A percentile compares a stretch with the other conserved stretches of the same genome.
phyloP scores from a whole-genome alignment of 2,329 filamentous ascomycete genomes.

The Aspergillus ustus region DNA sequence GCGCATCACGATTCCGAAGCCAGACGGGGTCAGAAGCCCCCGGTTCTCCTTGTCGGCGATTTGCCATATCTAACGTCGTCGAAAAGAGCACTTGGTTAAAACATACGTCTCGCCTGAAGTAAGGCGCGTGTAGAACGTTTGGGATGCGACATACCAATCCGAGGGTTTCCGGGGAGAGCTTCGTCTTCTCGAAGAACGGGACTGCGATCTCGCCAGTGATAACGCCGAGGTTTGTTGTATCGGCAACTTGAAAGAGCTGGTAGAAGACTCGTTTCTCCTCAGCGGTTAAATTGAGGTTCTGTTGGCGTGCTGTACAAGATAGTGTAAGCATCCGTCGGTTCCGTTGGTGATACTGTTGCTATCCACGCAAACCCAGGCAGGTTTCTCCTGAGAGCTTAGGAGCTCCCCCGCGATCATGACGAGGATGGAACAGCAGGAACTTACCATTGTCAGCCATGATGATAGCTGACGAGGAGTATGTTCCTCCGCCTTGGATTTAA shows the following conservation, averaged over 20 bases:
- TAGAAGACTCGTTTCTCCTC: slow-evolving; percentile 95
- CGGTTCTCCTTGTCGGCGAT: slow-evolving; percentile 97
- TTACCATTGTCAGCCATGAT: slow-evolving; percentile 42
- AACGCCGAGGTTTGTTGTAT: slow-evolving; percentile 87
- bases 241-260: slow-evolving; percentile 90
- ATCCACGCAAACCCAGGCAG: slow-evolving; percentile 25
- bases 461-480: slow-evolving; percentile 33
- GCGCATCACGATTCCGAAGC: slow-evolving; percentile 89
- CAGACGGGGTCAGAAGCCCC: slow-evolving; percentile 87
- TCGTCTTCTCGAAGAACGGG: slow-evolving; percentile 97
- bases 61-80: slow-evolving; percentile 84
- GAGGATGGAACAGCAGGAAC: slow-evolving; percentile 16
- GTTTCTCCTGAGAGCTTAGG: slow-evolving; percentile 30
- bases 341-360: slow-evolving; percentile 20
- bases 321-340: slow-evolving; percentile 30
- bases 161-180: slow-evolving; percentile 80
- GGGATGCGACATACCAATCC: slow-evolving; percentile 71
- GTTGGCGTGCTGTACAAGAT: slow-evolving; percentile 45
- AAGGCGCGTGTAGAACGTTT: not conserved
- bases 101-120: not conserved
- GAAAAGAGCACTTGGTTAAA: slow-evolving; percentile 15
- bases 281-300: slow-evolving; percentile 80
- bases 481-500: slow-evolving; percentile 29
- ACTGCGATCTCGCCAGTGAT: slow-evolving; percentile 96
- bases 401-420: slow-evolving; percentile 4